Conservation (phyloP, 805 yeast genomes). For the Brettanomyces sp. region DNA sequence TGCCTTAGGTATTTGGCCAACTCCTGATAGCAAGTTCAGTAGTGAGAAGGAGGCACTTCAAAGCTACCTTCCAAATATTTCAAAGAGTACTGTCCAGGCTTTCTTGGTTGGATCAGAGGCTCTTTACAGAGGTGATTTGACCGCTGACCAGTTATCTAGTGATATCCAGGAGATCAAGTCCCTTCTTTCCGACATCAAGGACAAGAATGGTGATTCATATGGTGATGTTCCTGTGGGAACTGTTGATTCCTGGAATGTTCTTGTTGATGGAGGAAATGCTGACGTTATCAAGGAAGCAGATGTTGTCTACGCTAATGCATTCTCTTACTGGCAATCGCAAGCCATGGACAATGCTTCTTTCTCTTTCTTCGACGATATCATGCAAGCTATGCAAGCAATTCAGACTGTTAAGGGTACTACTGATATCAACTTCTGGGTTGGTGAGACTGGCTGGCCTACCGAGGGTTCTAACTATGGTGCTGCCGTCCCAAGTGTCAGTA, state of each 20-base stretch:
- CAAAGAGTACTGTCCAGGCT: slow-evolving; percentile 59
- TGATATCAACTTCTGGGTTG: slow-evolving; percentile 86
- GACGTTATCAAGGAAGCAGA: slow-evolving; percentile 78
- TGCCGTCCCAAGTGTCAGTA: slow-evolving; percentile 58
- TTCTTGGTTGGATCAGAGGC: slow-evolving; percentile 95
- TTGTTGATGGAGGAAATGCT: slow-evolving; percentile 67
- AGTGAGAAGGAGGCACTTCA: slow-evolving; percentile 68
- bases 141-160: slow-evolving; percentile 64
- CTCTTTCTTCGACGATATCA: slow-evolving; percentile 92
- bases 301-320: slow-evolving; percentile 85
- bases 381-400: slow-evolving; percentile 89
- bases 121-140: slow-evolving; percentile 79
- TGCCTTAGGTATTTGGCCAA: slow-evolving; percentile 91
- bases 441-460: slow-evolving; percentile 98
- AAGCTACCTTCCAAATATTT: slow-evolving; percentile 62
- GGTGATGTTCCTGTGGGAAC: slow-evolving; percentile 72
- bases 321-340: slow-evolving; percentile 99
- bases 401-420: slow-evolving; percentile 82
- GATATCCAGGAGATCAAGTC: slow-evolving; percentile 55
- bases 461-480: slow-evolving; percentile 64
- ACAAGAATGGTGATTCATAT: slow-evolving; percentile 75
- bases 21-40: slow-evolving; percentile 65
- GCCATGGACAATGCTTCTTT: slow-evolving; percentile 70
- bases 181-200: slow-evolving; percentile 52
- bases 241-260: slow-evolving; percentile 91